Percentiles rank a stretch among this genome's conserved stretches.
These are phyloP conservation scores for Hordeum pubiflorum DNA, from an alignment of 202 grass and related monocot genomes.

Conservation along the genomic window DNA sequence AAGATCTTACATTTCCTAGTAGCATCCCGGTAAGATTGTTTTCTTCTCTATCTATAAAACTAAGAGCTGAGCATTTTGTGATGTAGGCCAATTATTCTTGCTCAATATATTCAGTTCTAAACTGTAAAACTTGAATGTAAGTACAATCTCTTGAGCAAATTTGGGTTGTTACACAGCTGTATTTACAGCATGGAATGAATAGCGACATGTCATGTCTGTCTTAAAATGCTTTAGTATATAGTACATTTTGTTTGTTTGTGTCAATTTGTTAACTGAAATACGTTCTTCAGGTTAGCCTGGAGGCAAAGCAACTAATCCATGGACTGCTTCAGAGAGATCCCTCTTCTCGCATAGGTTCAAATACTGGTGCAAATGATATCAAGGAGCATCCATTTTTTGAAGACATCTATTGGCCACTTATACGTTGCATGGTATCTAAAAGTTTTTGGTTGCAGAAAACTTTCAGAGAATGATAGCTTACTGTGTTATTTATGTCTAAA, in stretches of 20 bases:
- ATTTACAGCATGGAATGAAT: background rate
- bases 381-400: conserved; percentile 84
- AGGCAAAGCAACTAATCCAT: conserved; percentile 76
- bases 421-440: conserved; percentile 86
- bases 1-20: conserved; percentile 90
- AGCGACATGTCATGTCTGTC: background rate
- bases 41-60: background rate
- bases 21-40: conserved; percentile 74
- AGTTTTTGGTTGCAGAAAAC: conserved; percentile 1
- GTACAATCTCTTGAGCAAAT: background rate
- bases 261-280: conserved; percentile 5
- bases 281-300: conserved; percentile 64
- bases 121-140: background rate
- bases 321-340: conserved; percentile 84
- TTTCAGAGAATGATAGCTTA: background rate
- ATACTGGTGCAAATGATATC: conserved; percentile 83
- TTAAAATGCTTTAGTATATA: background rate
- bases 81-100: background rate
- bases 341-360: conserved; percentile 64
- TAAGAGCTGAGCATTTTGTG: background rate
- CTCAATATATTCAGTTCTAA: background rate
- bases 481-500: conserved; percentile 17
- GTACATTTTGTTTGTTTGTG: background rate
- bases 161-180: background rate
- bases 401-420: conserved; percentile 81